Evolutionary conservation across 1,139 yeast genomes (phyloP).

Genomic region (Diutina siamensis): DNA sequence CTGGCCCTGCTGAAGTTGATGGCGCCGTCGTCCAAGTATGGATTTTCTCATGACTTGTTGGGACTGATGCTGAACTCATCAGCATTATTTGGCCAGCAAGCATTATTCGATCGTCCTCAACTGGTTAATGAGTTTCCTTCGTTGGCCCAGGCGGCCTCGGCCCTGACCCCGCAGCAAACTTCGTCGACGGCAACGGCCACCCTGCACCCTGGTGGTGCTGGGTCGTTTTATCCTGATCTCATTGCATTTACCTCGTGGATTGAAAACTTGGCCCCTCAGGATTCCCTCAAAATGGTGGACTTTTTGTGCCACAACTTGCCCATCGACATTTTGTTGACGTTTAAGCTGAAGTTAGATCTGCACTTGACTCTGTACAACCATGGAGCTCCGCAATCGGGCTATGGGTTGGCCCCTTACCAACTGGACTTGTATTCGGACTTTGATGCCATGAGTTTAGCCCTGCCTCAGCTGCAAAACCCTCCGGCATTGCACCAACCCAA

Average conservation of each 20-base stretch:
- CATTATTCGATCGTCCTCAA: constrained; percentile 21
- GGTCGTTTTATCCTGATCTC: constrained; percentile 28
- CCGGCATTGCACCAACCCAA: constrained; percentile 24
- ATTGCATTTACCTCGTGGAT: constrained; percentile 51
- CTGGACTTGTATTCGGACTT: constrained; percentile 11
- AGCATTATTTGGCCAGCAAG: background rate
- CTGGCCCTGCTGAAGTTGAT: constrained; percentile 2
- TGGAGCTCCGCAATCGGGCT: constrained; percentile 3
- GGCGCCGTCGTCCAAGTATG: constrained; percentile 4
- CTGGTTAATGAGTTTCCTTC: constrained; percentile 28
- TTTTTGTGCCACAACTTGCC: constrained; percentile 40
- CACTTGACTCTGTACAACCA: constrained; percentile 17
- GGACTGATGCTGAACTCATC: constrained; percentile 3
- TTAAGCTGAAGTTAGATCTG: constrained; percentile 27
- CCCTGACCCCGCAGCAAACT: background rate
- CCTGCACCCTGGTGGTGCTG: constrained; percentile 6
- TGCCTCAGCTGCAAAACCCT: constrained; percentile 7
- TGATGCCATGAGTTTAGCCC: constrained; percentile 5
- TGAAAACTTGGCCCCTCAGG: constrained; percentile 41
- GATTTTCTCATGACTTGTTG: constrained; percentile 4
- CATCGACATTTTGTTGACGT: constrained; percentile 36
- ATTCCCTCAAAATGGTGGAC: constrained; percentile 49
- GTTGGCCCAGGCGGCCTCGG: constrained; percentile 6
- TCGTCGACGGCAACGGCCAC: background rate
- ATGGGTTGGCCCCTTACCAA: background rate